Percentiles rank a stretch among this genome's conserved stretches.
Evolutionary conservation across 179 eudicot genomes (phyloP).

Genomic region (Amaranthus tricolor): DNA sequence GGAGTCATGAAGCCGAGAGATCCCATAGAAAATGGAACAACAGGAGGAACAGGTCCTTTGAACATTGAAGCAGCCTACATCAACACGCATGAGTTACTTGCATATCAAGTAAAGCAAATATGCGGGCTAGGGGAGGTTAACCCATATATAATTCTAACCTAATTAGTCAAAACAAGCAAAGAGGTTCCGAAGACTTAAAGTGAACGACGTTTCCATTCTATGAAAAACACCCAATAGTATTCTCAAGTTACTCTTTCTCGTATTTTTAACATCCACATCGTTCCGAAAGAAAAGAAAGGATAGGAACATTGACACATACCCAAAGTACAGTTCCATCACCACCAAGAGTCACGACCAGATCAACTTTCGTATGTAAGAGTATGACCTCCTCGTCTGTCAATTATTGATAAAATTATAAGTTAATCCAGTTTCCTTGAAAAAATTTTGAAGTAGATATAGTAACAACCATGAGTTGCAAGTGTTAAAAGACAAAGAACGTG

Average conservation of each 20-base stretch:
- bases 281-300: not conserved
- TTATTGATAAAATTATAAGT: not conserved
- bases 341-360: conserved; percentile 93
- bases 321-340: conserved; percentile 99
- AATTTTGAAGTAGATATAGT: not conserved
- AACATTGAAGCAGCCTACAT: conserved; percentile 93
- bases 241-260: not conserved
- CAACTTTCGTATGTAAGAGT: conserved; percentile 78
- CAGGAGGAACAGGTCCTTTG: conserved; percentile 96
- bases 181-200: not conserved
- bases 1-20: conserved; percentile 98
- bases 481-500: not conserved
- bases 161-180: not conserved
- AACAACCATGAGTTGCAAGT: not conserved
- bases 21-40: conserved; percentile 91
- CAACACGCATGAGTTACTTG: conserved; percentile 12
- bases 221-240: too few relatives aligned
- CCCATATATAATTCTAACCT: not conserved
- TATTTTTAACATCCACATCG: not conserved
- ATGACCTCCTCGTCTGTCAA: conserved; percentile 62
- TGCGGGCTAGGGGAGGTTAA: not conserved
- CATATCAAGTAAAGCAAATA: not conserved
- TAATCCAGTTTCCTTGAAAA: not conserved
- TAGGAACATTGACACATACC: conserved; percentile 47
- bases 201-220: too few relatives aligned